Conservation (phyloP, 805 yeast species). For the Metschnikowia kofuensis region DNA sequence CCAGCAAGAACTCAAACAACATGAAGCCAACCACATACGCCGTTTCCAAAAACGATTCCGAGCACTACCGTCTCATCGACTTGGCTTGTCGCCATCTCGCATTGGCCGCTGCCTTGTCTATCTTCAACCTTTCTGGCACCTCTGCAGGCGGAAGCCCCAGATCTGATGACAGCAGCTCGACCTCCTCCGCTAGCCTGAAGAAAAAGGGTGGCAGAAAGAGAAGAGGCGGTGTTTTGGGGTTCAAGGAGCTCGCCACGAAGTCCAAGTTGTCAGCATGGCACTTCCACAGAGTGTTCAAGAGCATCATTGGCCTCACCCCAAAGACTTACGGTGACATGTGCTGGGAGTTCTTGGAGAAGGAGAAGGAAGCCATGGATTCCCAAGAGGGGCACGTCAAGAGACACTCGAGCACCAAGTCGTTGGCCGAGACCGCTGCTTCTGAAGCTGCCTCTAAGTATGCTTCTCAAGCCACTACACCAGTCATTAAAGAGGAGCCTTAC, state of each 20-base stretch:
- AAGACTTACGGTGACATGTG: constrained; percentile 87
- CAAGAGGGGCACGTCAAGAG: neutral
- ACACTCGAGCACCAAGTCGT: neutral
- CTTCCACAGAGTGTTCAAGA: constrained; percentile 85
- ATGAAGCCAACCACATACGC: constrained; percentile 11
- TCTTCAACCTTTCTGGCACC: constrained; percentile 25
- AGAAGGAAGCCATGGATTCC: constrained; percentile 10
- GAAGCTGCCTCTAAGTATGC: neutral
- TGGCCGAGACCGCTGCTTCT: neutral
- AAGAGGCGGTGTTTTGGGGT: constrained; percentile 78
- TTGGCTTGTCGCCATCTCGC: constrained; percentile 84
- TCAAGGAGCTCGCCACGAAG: constrained; percentile 83
- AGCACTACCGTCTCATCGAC: constrained; percentile 66
- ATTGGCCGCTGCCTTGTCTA: constrained; percentile 61
- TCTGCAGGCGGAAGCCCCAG: constrained; percentile 20
- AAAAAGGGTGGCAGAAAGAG: constrained; percentile 39
- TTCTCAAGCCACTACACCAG: constrained; percentile 1
- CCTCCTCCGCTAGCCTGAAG: constrained; percentile 3
- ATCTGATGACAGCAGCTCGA: constrained; percentile 14
- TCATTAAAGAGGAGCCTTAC: constrained; percentile 4
- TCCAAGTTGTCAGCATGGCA: constrained; percentile 88
- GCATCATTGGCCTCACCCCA: constrained; percentile 83
- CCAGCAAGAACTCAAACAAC: neutral
- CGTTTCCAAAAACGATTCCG: constrained; percentile 58
- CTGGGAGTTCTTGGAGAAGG: constrained; percentile 51